phyloP scores from a whole-genome alignment of 1,284 basidiomycete genomes.

The Xerocomus minutiporus region DNA sequence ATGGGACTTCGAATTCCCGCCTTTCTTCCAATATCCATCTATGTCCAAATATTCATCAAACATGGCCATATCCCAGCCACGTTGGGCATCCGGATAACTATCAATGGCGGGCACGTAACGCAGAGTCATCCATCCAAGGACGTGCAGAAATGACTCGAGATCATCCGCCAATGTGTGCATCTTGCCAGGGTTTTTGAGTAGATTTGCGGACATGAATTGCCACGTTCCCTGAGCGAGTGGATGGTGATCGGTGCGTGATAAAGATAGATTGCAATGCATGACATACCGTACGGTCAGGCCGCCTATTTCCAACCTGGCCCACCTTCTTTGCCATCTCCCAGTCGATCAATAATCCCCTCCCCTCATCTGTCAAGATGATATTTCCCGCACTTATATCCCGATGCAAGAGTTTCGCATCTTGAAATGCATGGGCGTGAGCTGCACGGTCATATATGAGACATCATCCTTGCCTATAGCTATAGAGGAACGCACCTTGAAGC shows the following conservation, averaged over 20 bases:
- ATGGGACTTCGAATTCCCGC: background rate
- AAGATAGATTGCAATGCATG: background rate
- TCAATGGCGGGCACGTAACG: background rate
- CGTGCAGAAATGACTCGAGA: background rate
- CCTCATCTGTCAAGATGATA: conserved; percentile 1
- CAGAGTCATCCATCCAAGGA: background rate
- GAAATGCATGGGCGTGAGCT: conserved; percentile 4
- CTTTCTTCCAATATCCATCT: background rate
- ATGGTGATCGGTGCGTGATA: background rate
- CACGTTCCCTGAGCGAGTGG: background rate
- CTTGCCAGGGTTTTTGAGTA: background rate
- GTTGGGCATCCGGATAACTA: background rate
- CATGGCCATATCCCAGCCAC: background rate
- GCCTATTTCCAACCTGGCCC: background rate
- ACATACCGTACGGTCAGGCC: background rate
- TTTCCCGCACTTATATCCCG: background rate
- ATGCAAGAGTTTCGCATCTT: background rate
- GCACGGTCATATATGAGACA: background rate
- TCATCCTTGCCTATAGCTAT: too few relatives aligned
- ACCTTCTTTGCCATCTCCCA: conserved; percentile 1
- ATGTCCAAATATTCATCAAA: background rate
- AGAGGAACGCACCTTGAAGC: background rate
- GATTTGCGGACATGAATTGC: background rate
- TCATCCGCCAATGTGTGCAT: background rate
- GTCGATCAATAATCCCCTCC: conserved; percentile 3